Evolutionary conservation across 1,284 basidiomycete species (phyloP).

Genomic region (Hypsizygus ulmarius): DNA sequence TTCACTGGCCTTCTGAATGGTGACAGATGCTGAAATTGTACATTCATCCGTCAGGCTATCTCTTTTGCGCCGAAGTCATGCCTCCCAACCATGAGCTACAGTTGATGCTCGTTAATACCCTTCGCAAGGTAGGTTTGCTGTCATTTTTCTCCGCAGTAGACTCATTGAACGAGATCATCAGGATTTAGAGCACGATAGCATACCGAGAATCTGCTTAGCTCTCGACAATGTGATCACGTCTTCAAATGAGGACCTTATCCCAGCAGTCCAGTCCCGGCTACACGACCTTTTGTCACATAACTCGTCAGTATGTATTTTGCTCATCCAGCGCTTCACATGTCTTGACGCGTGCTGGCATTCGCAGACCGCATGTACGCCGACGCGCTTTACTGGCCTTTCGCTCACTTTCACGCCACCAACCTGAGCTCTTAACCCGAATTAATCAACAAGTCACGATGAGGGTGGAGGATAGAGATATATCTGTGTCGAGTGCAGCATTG

Average conservation of each 20-base stretch:
- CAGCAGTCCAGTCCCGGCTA: constrained; percentile 67
- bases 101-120: constrained; percentile 80
- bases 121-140: constrained; percentile 58
- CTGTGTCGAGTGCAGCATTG: constrained; percentile 51
- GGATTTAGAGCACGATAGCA: constrained; percentile 61
- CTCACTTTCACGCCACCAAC: constrained; percentile 47
- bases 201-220: constrained; percentile 64
- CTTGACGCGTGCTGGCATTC: constrained; percentile 11
- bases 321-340: constrained; percentile 7
- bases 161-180: constrained; percentile 24
- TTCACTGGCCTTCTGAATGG: background rate
- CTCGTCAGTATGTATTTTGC: constrained; percentile 59
- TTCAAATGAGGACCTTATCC: constrained; percentile 62
- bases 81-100: constrained; percentile 61
- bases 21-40: constrained; percentile 1
- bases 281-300: constrained; percentile 62
- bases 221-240: constrained; percentile 61
- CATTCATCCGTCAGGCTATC: constrained; percentile 50
- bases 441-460: constrained; percentile 42
- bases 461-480: constrained; percentile 44
- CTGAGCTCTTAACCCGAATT: constrained; percentile 46
- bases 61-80: constrained; percentile 74
- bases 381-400: constrained; percentile 59
- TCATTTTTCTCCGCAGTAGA: constrained; percentile 5
- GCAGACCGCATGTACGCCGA: constrained; percentile 57